These are phyloP conservation scores for Eryngium alpinum DNA, from an alignment of 140 eudicot species.

Conservation along the genomic window DNA sequence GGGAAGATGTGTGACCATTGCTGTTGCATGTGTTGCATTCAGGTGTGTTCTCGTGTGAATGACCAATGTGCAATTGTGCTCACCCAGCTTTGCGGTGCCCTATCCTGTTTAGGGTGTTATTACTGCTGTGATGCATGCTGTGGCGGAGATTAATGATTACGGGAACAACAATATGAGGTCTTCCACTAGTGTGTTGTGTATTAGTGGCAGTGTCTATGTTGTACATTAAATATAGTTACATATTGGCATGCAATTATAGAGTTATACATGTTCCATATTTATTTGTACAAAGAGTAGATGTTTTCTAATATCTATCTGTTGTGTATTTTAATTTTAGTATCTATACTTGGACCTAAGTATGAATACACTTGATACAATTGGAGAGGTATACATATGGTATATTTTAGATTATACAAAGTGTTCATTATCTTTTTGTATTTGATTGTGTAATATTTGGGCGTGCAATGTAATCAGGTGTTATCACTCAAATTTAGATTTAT, in stretches of 20 bases:
- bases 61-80: slow-evolving; percentile 59
- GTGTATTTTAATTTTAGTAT: no score
- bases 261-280: neutral
- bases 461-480: no score
- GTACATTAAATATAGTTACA: neutral
- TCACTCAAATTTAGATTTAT: no score
- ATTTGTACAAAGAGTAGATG: no score
- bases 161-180: neutral
- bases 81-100: slow-evolving; percentile 60
- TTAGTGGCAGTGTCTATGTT: neutral
- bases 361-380: no score
- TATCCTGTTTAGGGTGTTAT: slow-evolving; percentile 65
- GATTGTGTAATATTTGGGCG: no score
- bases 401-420: no score
- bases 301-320: no score
- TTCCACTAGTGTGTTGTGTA: neutral
- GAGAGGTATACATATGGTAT: no score
- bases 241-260: neutral
- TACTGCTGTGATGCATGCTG: slow-evolving; percentile 61
- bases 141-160: slow-evolving; percentile 20
- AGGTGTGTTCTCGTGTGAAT: slow-evolving; percentile 49
- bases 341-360: no score
- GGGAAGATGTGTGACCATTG: slow-evolving; percentile 42
- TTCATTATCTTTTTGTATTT: no score
- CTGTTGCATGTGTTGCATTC: slow-evolving; percentile 86